phyloP scores from a whole-genome alignment of 768 basidiomycete genomes.

The Xerocomus potaroensis region DNA sequence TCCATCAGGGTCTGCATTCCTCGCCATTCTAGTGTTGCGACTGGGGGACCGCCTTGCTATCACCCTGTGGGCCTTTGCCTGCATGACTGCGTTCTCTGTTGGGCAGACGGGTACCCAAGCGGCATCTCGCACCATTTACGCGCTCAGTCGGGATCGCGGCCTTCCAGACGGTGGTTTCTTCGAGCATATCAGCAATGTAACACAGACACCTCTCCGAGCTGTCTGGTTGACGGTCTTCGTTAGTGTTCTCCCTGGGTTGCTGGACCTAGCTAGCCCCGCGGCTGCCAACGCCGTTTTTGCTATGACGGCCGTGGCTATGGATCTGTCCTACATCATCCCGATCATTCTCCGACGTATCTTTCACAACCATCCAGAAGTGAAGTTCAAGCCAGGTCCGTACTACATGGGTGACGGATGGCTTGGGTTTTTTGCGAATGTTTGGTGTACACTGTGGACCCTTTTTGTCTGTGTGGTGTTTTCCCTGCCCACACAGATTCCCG shows the following conservation, averaged over 20 bases:
- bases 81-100: conserved; percentile 61
- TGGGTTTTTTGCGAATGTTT: conserved; percentile 42
- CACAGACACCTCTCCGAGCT: conserved; percentile 53
- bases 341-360: conserved; percentile 49
- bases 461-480: conserved; percentile 47
- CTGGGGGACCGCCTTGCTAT: conserved; percentile 49
- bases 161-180: conserved; percentile 60
- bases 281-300: conserved; percentile 57
- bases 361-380: conserved; percentile 52
- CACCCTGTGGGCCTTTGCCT: conserved; percentile 54
- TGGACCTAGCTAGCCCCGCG: conserved; percentile 48
- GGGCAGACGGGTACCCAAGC: conserved; percentile 51
- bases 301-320: conserved; percentile 49
- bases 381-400: conserved; percentile 58
- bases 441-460: conserved; percentile 42
- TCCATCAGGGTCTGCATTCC: conserved; percentile 50
- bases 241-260: conserved; percentile 41
- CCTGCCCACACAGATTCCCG: conserved; percentile 48
- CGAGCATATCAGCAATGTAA: conserved; percentile 40
- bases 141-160: conserved; percentile 51
- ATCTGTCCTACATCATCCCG: conserved; percentile 56
- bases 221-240: conserved; percentile 49
- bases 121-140: conserved; percentile 54
- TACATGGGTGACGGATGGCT: conserved; percentile 52
- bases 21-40: conserved; percentile 51